Evolutionary conservation across 305 asterid species (phyloP), one percentile per base, ranked within the genome.

Genomic region (Fraxinus paxiana): DNA sequence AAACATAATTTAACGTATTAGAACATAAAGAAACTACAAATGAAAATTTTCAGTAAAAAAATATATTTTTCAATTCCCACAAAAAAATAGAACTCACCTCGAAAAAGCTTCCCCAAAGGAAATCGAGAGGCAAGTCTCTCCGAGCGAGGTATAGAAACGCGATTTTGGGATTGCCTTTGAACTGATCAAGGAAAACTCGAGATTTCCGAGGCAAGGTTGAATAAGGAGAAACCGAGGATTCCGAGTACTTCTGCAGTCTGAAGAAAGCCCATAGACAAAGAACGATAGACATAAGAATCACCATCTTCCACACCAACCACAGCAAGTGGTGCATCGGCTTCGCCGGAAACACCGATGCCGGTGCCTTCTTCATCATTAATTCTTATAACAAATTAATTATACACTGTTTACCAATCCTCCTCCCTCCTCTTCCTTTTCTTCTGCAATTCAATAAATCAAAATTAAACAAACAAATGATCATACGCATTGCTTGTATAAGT

Each of bases 21-120:
- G 18, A 72, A 20, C 31, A 20, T 8, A 37, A 20, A 20, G 77
- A 9, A 82, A 48, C 30, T 28, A 67, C 38, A 28, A 67, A 67
- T 4, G 37, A 26, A 73, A 70, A 61, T 1, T 13, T 18, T 8
- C 63, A 73, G 72, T 67, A 28, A 28, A 28, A 28, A 26, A 73
- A 76, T 63, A 67, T 33, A 73, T 38, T 30, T 34, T n/a, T 9
- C 17, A 69, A 73, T 17, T 20, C 59, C 48, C 18, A 43, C 43
- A 41, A 17, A 34, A 56, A 48, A 80, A 75, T 26, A 7, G 22
- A 33, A 83, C 81, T 76, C 24, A 94, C 98, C 98, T 94, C 92
- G 76, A 96, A 92, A 84, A 92, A 96, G 82, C 90, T 90, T 56
- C 87, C 94, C 99, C 99, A 94, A 3, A 96, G 89, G 79, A 94